Evolutionary conservation across 108 stramenopile species (phyloP), one percentile per base, ranked within the genome.

Genomic region (Skeletonema costatum): DNA sequence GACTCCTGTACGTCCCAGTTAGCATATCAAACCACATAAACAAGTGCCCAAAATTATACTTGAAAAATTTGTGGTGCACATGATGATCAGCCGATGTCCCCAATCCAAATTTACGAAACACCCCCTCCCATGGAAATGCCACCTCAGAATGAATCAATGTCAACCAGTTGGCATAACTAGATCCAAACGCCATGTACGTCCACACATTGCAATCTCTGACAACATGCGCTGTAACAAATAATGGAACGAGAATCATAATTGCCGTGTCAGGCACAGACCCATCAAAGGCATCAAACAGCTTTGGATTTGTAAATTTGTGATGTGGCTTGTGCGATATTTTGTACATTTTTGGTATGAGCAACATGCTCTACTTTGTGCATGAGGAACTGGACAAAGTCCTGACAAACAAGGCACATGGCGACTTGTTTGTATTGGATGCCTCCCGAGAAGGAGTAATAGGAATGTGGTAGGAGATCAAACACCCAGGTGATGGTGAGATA

Each of bases 121-220:
- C 0, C 4, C 48, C 62, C 76, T 90, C 91, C 90, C 93, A 93
- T 19, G 93, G 94, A 73, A 90, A 87, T 32, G 81, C 71, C 64
- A 94, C 89, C 74, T 96, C 95, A 42, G 94, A 93, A 86, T 97
- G 97, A 76, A 97, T 95, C 75, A 97, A 66, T 1, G 89, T 89
- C 60, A 97, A 68, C 94, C 94, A 96, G 71, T 94, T 95, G 60
- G 95, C 92, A 76, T 96, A 97, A 21, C 77, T 61, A 17, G 85
- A 86, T 63, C 97, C 97, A 88, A 97, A 97, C 50, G 94, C 88
- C 97, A 97, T 97, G 85, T 97, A 97, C 42, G 93, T 93, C 97
- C 97, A 98, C 25, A 97, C 96, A 77, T 96, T 98, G 75, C 85
- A 87, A 46, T 71, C 82, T 32, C 88, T 84, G 4, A 95, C 85